These are phyloP conservation scores for Rhizomucor pusillus DNA, from an alignment of 371 early-diverging fungal species.

Conservation along the genomic window DNA sequence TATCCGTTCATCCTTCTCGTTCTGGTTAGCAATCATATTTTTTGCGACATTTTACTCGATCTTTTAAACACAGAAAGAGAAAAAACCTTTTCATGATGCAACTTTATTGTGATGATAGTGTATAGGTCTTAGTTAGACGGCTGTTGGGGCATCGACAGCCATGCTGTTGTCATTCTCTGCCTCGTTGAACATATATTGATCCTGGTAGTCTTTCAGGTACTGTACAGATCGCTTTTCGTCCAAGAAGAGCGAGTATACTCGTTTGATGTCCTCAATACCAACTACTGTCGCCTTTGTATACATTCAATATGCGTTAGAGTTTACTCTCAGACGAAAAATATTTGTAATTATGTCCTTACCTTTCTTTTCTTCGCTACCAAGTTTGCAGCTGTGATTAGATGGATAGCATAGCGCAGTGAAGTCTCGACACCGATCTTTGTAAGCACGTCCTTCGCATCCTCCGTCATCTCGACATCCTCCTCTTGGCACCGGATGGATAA, in stretches of 20 bases:
- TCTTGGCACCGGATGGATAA: conserved; percentile 91
- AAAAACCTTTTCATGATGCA: conserved; percentile 2
- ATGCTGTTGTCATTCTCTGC: conserved; percentile 27
- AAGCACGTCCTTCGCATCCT: conserved; percentile 86
- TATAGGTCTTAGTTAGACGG: conserved; percentile 30
- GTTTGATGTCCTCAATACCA: conserved; percentile 88
- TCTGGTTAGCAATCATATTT: background rate
- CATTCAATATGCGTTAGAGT: background rate
- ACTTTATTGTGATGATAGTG: conserved; percentile 1
- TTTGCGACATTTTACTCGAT: background rate
- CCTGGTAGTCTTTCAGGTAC: conserved; percentile 86
- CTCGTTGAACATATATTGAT: conserved; percentile 92
- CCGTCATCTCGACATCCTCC: conserved; percentile 96
- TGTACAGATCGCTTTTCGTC: conserved; percentile 97
- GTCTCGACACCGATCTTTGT: conserved; percentile 91
- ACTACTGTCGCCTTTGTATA: conserved; percentile 68
- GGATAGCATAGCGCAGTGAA: conserved; percentile 96
- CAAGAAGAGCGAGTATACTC: conserved; percentile 91
- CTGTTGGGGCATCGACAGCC: conserved; percentile 48
- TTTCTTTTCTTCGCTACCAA: conserved; percentile 90
- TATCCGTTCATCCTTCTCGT: background rate
- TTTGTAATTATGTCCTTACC: too few species aligned
- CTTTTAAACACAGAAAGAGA: conserved; percentile 1
- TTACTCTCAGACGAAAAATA: too few species aligned
- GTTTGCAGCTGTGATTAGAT: conserved; percentile 92